Conservation (phyloP, 1,284 basidiomycete genomes). For the Calocybe gambosa region DNA sequence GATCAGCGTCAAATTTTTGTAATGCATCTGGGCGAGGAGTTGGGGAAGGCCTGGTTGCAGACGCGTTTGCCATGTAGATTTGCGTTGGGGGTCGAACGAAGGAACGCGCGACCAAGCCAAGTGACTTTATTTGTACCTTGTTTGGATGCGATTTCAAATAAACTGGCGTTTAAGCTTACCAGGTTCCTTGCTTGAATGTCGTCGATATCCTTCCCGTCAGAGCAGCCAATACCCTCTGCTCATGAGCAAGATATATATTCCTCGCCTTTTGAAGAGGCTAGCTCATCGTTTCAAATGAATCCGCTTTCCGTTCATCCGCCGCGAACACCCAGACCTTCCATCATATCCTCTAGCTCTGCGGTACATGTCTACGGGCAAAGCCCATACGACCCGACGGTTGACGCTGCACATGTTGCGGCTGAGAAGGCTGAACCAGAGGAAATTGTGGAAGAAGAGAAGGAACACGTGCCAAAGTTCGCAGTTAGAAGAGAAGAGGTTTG, state of each 20-base stretch:
- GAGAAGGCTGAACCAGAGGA: conserved; percentile 29
- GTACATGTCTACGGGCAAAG: conserved; percentile 31
- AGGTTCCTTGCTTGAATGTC: conserved; percentile 32
- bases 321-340: conserved; percentile 59
- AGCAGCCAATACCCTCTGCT: conserved; percentile 19
- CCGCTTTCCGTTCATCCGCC: conserved; percentile 72
- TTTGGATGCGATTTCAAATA: conserved; percentile 4
- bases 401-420: conserved; percentile 27
- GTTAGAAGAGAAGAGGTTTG: conserved; percentile 62
- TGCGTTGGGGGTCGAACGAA: not conserved
- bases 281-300: conserved; percentile 67
- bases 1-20: conserved; percentile 64
- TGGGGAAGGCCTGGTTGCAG: conserved; percentile 44
- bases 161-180: not conserved
- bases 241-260: conserved; percentile 33
- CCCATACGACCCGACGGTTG: conserved; percentile 36
- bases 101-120: not conserved
- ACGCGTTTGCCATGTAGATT: conserved; percentile 30
- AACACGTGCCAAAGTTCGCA: conserved; percentile 34
- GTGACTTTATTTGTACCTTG: conserved; percentile 8
- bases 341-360: conserved; percentile 28
- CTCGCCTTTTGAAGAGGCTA: conserved; percentile 34
- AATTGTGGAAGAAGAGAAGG: conserved; percentile 36
- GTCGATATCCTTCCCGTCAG: conserved; percentile 42
- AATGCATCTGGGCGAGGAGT: conserved; percentile 49